These are phyloP conservation scores for Claviceps humidiphila DNA, from an alignment of 2,329 filamentous ascomycete genomes.

Conservation along the genomic window DNA sequence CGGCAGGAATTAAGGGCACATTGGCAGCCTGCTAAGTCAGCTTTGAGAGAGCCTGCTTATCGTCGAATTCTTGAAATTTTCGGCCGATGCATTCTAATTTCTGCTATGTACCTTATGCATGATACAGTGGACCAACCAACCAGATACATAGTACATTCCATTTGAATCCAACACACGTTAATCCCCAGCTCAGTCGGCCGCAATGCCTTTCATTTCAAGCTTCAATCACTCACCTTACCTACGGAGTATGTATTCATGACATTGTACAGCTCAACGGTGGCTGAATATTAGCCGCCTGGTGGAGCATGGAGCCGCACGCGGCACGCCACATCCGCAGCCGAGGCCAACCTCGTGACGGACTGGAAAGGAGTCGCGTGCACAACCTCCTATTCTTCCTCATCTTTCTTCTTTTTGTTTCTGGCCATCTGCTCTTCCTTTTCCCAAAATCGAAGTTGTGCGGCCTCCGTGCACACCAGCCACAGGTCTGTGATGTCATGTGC, in stretches of 20 bases:
- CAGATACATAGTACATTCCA: too few relatives aligned
- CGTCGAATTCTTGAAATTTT: background rate
- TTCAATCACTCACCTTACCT: background rate
- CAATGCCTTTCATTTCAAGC: too few relatives aligned
- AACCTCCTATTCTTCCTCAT: too few relatives aligned
- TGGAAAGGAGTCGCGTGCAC: too few relatives aligned
- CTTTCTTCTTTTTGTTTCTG: background rate
- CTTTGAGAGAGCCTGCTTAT: background rate
- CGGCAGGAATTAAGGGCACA: background rate
- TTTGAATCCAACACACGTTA: too few relatives aligned
- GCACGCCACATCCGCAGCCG: background rate
- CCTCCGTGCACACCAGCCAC: background rate
- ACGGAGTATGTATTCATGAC: background rate
- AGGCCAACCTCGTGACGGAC: too few relatives aligned
- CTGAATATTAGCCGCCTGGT: constrained; percentile 8
- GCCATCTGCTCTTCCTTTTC: background rate
- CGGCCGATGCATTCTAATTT: background rate
- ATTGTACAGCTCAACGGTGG: background rate
- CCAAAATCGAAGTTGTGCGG: background rate
- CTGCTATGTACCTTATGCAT: background rate
- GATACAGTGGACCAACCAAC: too few relatives aligned
- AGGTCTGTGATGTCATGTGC: background rate
- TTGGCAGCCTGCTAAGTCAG: background rate
- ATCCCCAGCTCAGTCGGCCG: too few relatives aligned
- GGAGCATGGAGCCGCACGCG: constrained; percentile 11